These are phyloP conservation scores for Penicillium sp. DNA, from an alignment of 2,329 filamentous ascomycete genomes.

Conservation along the genomic window DNA sequence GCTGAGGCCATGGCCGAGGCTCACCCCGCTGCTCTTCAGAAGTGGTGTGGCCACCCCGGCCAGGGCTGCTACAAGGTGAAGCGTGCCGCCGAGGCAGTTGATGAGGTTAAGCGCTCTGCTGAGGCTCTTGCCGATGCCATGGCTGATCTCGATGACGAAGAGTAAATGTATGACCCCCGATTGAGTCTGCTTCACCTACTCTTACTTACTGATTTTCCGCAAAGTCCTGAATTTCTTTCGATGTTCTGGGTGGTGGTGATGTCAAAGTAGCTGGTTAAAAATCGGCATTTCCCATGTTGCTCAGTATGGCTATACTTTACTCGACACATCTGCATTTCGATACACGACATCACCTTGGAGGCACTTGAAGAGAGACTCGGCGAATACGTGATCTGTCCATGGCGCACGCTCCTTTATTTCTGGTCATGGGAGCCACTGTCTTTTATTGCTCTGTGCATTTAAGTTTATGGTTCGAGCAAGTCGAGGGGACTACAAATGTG, in stretches of 20 bases:
- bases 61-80: slow-evolving; percentile 61
- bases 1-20: slow-evolving; percentile 36
- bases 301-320: too few species aligned
- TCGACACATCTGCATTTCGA: background rate
- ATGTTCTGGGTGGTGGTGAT: too few species aligned
- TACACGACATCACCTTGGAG: background rate
- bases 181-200: too few species aligned
- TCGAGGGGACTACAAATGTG: too few species aligned
- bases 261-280: too few species aligned
- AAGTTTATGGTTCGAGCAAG: too few species aligned
- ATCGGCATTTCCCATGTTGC: too few species aligned
- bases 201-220: too few species aligned
- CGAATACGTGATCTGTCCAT: slow-evolving; percentile 3
- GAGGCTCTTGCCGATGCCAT: slow-evolving; percentile 38
- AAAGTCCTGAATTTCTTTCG: too few species aligned
- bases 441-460: slow-evolving; percentile 1
- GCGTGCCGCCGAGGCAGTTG: slow-evolving; percentile 69
- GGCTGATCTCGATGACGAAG: slow-evolving; percentile 35
- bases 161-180: slow-evolving; percentile 32
- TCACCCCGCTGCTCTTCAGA: slow-evolving; percentile 27
- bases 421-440: slow-evolving; percentile 7
- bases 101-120: slow-evolving; percentile 48
- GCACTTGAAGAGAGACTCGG: background rate
- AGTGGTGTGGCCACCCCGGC: slow-evolving; percentile 40
- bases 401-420: slow-evolving; percentile 22